Conservation (phyloP, 805 yeast genomes). For the Candida nemodendra region DNA sequence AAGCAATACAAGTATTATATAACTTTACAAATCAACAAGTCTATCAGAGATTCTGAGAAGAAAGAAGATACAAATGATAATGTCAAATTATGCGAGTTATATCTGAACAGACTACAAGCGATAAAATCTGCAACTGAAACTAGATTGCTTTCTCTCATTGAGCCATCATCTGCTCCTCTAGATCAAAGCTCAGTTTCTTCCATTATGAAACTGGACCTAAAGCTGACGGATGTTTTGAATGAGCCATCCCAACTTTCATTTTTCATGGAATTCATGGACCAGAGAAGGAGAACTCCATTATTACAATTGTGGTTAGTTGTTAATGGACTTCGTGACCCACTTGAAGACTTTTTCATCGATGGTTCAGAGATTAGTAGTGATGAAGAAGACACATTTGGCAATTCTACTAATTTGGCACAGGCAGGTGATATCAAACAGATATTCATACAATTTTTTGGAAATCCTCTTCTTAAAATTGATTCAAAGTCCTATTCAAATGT, state of each 20-base stretch:
- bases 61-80: slow-evolving; percentile 8
- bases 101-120: slow-evolving; percentile 20
- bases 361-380: slow-evolving; percentile 30
- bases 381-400: slow-evolving; percentile 20
- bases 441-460: slow-evolving; percentile 41
- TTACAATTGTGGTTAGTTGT: slow-evolving; percentile 68
- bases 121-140: slow-evolving; percentile 23
- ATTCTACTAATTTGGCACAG: slow-evolving; percentile 36
- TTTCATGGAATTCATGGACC: slow-evolving; percentile 57
- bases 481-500: slow-evolving; percentile 34
- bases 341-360: slow-evolving; percentile 45
- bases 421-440: slow-evolving; percentile 54
- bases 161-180: slow-evolving; percentile 5
- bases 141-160: slow-evolving; percentile 13
- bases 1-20: slow-evolving; percentile 48
- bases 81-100: slow-evolving; percentile 2
- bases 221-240: slow-evolving; percentile 44
- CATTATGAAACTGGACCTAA: slow-evolving; percentile 23
- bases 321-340: slow-evolving; percentile 68
- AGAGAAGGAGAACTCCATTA: slow-evolving; percentile 41
- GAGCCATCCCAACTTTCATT: slow-evolving; percentile 48
- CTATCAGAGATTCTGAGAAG: slow-evolving; percentile 33
- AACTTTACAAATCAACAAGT: slow-evolving; percentile 46
- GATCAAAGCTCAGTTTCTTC: slow-evolving; percentile 9
- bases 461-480: slow-evolving; percentile 31